Base-by-base conservation (phyloP, 148 eudicot genomes). In the Rhododendron molle region DNA sequence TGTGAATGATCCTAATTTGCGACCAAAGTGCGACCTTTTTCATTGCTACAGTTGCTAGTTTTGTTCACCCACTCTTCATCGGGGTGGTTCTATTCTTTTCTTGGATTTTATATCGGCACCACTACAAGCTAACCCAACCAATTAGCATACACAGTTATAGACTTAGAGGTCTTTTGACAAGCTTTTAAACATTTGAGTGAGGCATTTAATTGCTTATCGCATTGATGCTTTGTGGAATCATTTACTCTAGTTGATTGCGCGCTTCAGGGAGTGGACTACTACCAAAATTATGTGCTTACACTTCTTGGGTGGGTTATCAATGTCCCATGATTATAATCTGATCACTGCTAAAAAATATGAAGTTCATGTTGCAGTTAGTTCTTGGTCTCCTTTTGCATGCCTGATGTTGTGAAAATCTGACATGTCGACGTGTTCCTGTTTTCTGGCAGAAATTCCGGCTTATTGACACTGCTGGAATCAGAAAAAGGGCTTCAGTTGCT, bases 381-480 rank as follows among this genome's bases (percentile, higher is more conserved):
- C 82, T 76, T 38, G 34, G 18, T 38, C 47, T 80, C 77, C 79
- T 50, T 46, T 80, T 67, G 44, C 47, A 80, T 34, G 76, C 14
- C 60, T 32, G 52, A 23, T 44, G 56, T 3, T 44, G 23, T 52
- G 28, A 16, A 43, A 56, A 67, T 30, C 38, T 54, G 60, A 49
- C 56, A 52, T 5, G 7, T 32, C 7, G 52, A 38, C 6, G 20
- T 49, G 80, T 32, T 50, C 30, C 32, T 36, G 40, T 72, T 86
- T 44, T 85, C 60, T 86, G 92, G 88, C 96, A 97, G 99, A 94
- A 94, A 86, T 94, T 93, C 87, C 92, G 90, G 86, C 96, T 97
- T 67, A 97, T 94, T 87, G 99, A 97, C 89, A 95, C 99, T 85
- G 99, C 99, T 89, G 99, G 99, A 86, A 97, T 97, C 85, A 91